phyloP scores from a whole-genome alignment of 202 grass and related monocot genomes.

The Dendrocalamus latiflorus region DNA sequence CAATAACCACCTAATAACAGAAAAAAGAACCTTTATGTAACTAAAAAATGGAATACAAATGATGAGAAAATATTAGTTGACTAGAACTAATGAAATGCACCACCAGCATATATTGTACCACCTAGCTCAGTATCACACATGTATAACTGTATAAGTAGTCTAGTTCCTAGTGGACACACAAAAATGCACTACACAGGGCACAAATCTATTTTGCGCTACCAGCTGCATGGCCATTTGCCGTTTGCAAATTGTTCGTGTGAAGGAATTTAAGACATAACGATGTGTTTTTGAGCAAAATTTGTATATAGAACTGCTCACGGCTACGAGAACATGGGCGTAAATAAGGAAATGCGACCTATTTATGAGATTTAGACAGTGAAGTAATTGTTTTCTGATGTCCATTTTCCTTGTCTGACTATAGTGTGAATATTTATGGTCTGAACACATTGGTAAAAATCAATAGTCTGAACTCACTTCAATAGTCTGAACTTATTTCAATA shows the following conservation, averaged over 20 bases:
- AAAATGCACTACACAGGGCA: not conserved
- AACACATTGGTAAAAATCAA: no score
- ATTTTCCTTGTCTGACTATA: conserved; percentile 66
- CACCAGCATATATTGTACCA: not conserved
- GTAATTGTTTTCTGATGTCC: conserved; percentile 69
- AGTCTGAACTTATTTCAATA: no score
- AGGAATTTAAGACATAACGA: not conserved
- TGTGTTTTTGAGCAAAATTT: not conserved
- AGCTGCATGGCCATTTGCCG: not conserved
- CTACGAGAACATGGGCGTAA: not conserved
- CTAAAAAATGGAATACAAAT: not conserved
- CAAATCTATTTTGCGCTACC: not conserved
- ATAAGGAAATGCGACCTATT: conserved; percentile 77
- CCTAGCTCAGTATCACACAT: not conserved
- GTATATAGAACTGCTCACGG: not conserved
- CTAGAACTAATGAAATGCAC: not conserved
- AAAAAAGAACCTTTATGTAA: not conserved
- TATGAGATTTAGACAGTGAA: conserved; percentile 60
- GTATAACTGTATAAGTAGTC: not conserved
- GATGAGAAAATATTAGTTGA: not conserved
- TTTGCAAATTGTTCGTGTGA: not conserved
- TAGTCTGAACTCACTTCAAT: no score
- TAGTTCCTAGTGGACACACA: not conserved
- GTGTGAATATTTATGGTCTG: no score
- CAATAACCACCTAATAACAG: conserved; percentile 67